Base-by-base conservation (phyloP, 768 basidiomycete genomes). In the Tephrocybe sp. region DNA sequence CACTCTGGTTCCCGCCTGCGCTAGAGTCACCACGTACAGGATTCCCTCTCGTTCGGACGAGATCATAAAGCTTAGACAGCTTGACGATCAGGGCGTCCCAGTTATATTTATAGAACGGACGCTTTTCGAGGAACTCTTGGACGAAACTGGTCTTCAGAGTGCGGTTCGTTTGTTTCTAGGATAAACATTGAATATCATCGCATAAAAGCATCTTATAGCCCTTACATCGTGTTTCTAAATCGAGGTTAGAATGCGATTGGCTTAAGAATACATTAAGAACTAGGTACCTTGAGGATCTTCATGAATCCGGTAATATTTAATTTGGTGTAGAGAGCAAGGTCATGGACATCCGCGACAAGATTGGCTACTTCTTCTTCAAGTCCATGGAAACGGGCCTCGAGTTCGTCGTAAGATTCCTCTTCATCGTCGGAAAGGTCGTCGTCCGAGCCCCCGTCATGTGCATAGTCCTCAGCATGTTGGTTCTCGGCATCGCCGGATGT, bases 251-350 rank as follows among this genome's bases (percentile, higher is more conserved):
- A n/a, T 34, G 40, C 40, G 42, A 28, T 40, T 34, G 15, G 25
- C 42, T 41, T n/a, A 42, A 18, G 21, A 39, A 26, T 48, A 21
- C 39, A 11, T 9, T 19, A 30, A 18, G 11, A 31, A 30, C 16
- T 13, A 16, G 34, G 24, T 52, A 87, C 89, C 80, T 98, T 98
- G 53, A 98, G 75, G 53, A 98, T 98, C 72, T 99, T 99, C 78
- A 98, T 89, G 66, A 99, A 99, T 9, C 97, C 97, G 1, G 97
- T 98, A 61, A 98, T 94, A 66, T 98, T 98, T 47, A 98, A 81
- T 65, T 98, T 98, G 3, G 96, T 95, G 65, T 95, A 80, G 25
- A 98, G 74, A 1, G 94, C 93, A 32, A 95, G 77, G 66, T 93
- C 91, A 58, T 94, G 91, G 9, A 92, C 89, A 56, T 91, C 89